A percentile compares a stretch with the other conserved stretches of the same genome.
phyloP scores from a whole-genome alignment of 2,329 filamentous ascomycete species.

The Biscogniauxia mediterranea region DNA sequence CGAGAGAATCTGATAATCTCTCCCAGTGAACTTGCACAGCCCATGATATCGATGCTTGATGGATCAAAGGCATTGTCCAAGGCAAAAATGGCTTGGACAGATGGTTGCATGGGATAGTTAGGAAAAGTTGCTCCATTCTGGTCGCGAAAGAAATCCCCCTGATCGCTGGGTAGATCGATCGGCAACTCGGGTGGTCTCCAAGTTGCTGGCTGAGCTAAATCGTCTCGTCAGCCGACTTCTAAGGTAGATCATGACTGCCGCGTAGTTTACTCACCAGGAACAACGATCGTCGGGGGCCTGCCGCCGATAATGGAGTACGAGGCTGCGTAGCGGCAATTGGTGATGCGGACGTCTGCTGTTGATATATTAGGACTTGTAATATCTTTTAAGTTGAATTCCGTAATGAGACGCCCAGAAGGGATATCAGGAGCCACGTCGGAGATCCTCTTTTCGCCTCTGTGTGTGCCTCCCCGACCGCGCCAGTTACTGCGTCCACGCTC shows the following conservation, averaged over 20 bases:
- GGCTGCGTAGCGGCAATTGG: constrained; percentile 19
- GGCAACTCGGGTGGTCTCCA: constrained; percentile 24
- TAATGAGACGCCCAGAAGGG: constrained; percentile 19
- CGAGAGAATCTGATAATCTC: constrained; percentile 24
- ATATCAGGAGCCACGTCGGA: constrained; percentile 1
- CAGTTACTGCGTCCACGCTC: background rate
- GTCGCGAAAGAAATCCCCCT: constrained; percentile 23
- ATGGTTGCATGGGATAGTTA: constrained; percentile 21
- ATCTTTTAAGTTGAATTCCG: constrained; percentile 12
- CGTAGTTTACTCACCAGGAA: constrained; percentile 22
- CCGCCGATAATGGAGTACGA: constrained; percentile 26
- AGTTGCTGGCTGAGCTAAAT: constrained; percentile 21
- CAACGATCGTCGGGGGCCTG: constrained; percentile 15
- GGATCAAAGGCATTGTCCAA: constrained; percentile 19
- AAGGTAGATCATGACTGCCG: background rate
- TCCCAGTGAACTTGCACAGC: constrained; percentile 25
- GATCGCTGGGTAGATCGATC: constrained; percentile 16
- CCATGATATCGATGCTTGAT: constrained; percentile 22
- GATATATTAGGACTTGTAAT: background rate
- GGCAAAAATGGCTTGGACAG: constrained; percentile 23
- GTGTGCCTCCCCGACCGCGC: background rate
- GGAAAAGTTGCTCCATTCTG: constrained; percentile 26
- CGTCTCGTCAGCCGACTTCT: constrained; percentile 8
- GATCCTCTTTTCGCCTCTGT: background rate
- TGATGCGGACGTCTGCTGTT: constrained; percentile 19